Evolutionary conservation across 1,284 basidiomycete genomes (phyloP).

Genomic region (Moesziomyces sp.): DNA sequence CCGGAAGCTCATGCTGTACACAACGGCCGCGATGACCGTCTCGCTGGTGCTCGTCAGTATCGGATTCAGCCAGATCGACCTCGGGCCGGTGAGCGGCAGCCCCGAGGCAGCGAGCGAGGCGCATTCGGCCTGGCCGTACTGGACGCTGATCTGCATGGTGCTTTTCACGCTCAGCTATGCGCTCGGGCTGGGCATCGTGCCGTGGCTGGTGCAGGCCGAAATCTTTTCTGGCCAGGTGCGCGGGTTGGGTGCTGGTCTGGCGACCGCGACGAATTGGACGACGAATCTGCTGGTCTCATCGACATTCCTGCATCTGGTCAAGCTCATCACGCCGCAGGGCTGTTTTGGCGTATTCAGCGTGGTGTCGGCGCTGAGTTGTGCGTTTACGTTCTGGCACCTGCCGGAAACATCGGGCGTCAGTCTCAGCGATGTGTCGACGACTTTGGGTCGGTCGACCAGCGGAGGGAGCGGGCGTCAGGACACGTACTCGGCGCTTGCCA

Average conservation of each 20-base stretch:
- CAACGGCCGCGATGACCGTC: constrained; percentile 41
- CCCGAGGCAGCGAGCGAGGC: constrained; percentile 1
- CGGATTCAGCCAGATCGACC: constrained; percentile 41
- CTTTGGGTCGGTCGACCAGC: not conserved
- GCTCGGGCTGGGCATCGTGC: constrained; percentile 56
- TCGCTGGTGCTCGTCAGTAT: constrained; percentile 47
- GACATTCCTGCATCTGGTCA: constrained; percentile 48
- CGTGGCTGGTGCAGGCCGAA: constrained; percentile 60
- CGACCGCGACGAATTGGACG: constrained; percentile 55
- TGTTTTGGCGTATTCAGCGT: constrained; percentile 49
- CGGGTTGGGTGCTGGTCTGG: constrained; percentile 46
- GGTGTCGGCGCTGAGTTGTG: constrained; percentile 42
- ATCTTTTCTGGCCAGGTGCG: constrained; percentile 49
- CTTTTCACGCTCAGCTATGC: constrained; percentile 54
- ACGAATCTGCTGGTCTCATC: constrained; percentile 46
- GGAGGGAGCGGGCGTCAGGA: not conserved
- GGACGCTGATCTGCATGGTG: constrained; percentile 45
- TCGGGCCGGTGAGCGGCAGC: constrained; percentile 14
- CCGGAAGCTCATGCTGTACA: constrained; percentile 53
- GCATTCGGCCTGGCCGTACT: constrained; percentile 45
- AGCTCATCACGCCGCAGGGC: constrained; percentile 42
- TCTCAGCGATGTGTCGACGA: constrained; percentile 34
- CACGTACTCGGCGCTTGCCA: constrained; percentile 22
- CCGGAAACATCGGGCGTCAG: constrained; percentile 51
- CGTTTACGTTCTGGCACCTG: constrained; percentile 49